These are phyloP conservation scores for Trametes sanguinea DNA, from an alignment of 768 basidiomycete genomes.

Conservation along the genomic window DNA sequence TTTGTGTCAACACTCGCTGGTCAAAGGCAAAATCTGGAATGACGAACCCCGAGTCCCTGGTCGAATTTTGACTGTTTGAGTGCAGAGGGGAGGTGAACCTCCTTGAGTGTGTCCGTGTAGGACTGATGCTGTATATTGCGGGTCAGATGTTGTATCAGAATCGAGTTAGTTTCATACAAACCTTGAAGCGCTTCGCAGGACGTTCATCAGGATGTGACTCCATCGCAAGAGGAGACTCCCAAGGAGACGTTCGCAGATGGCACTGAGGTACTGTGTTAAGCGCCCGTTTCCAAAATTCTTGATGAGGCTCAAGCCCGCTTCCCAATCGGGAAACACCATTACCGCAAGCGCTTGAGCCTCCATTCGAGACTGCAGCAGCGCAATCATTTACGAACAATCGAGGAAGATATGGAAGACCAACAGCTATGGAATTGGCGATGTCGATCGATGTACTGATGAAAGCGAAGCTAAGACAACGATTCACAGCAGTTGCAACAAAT, in stretches of 20 bases:
- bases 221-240: not conserved
- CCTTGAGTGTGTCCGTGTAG: slow-evolving; percentile 63
- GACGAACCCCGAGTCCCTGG: slow-evolving; percentile 54
- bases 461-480: not conserved
- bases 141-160: not conserved
- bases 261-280: not conserved
- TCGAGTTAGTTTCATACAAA: not conserved
- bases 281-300: not conserved
- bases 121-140: slow-evolving; percentile 65
- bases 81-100: slow-evolving; percentile 71
- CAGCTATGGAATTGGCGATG: too few species aligned
- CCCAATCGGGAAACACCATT: too few species aligned
- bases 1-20: not conserved
- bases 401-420: too few species aligned
- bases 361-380: too few species aligned
- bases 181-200: slow-evolving; percentile 33
- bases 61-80: slow-evolving; percentile 54
- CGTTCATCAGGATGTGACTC: slow-evolving; percentile 19
- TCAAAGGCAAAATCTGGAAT: not conserved
- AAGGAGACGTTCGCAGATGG: not conserved
- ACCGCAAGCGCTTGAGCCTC: too few species aligned
- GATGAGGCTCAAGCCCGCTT: too few species aligned
- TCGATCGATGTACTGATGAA: too few species aligned
- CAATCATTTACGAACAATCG: too few species aligned
- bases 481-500: not conserved